phyloP scores from a whole-genome alignment of 2,329 filamentous ascomycete genomes.

The Reticulascus tulasneorum region DNA sequence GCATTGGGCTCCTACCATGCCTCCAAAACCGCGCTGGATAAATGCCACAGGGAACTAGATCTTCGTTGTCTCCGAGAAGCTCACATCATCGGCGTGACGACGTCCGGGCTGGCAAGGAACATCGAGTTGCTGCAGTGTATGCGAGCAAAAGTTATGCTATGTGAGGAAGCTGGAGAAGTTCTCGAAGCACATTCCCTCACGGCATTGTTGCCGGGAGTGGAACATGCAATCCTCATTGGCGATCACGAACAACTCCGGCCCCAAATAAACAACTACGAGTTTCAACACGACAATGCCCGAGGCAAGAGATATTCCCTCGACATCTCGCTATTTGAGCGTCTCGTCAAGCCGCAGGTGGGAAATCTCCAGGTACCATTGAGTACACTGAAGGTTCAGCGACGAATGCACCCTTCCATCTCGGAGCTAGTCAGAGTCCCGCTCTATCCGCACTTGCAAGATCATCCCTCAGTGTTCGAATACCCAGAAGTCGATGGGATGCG shows the following conservation, averaged over 20 bases:
- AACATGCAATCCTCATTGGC: slow-evolving; percentile 61
- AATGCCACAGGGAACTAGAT: slow-evolving; percentile 21
- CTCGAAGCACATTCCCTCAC: slow-evolving; percentile 61
- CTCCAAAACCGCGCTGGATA: not conserved
- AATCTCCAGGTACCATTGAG: slow-evolving; percentile 24
- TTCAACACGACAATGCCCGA: slow-evolving; percentile 45
- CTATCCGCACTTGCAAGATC: slow-evolving; percentile 55
- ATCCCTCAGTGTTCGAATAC: slow-evolving; percentile 28
- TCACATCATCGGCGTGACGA: slow-evolving; percentile 56
- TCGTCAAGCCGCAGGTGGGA: slow-evolving; percentile 30
- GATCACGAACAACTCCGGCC: slow-evolving; percentile 61
- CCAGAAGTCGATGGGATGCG: slow-evolving; percentile 51
- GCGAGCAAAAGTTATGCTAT: slow-evolving; percentile 54
- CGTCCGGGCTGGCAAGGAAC: slow-evolving; percentile 52
- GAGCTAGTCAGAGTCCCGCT: slow-evolving; percentile 52
- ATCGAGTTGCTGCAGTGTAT: slow-evolving; percentile 45
- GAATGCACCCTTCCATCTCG: slow-evolving; percentile 64
- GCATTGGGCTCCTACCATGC: too few relatives aligned
- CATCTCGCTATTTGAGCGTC: slow-evolving; percentile 57
- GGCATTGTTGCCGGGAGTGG: slow-evolving; percentile 52
- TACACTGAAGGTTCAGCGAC: slow-evolving; percentile 53
- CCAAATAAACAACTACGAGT: slow-evolving; percentile 49
- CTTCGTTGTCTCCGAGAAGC: slow-evolving; percentile 32
- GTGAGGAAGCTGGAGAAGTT: slow-evolving; percentile 67
- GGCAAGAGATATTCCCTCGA: slow-evolving; percentile 53